Conservation (phyloP, 371 early-diverging fungal species). For the Amoeboaphelidium protococcarum region DNA sequence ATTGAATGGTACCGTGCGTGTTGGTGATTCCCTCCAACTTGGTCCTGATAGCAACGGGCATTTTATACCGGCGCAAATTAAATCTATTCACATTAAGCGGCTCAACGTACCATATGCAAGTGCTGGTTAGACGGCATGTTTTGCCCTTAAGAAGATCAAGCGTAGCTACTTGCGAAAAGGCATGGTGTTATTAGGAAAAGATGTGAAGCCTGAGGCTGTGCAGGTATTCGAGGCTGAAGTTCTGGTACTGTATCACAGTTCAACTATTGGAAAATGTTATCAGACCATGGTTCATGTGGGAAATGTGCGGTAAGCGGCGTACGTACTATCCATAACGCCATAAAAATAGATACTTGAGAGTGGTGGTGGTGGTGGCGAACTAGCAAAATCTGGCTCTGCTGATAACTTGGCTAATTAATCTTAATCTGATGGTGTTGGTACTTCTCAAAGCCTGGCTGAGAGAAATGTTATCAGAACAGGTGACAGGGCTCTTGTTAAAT, state of each 20-base stretch:
- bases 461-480: slow-evolving; percentile 50
- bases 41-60: slow-evolving; percentile 61
- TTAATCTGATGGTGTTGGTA: too few relatives aligned
- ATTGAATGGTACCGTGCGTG: slow-evolving; percentile 31
- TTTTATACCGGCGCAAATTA: slow-evolving; percentile 42
- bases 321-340: too few relatives aligned
- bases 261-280: slow-evolving; percentile 60
- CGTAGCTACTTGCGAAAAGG: slow-evolving; percentile 54
- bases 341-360: slow-evolving; percentile 16
- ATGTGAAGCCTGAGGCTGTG: slow-evolving; percentile 26
- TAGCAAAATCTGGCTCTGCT: neutral
- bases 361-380: neutral
- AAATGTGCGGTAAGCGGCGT: slow-evolving; percentile 61
- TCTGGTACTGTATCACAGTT: slow-evolving; percentile 59
- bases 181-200: slow-evolving; percentile 42
- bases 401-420: too few relatives aligned
- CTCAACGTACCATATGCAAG: slow-evolving; percentile 28
- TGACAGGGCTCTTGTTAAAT: slow-evolving; percentile 45
- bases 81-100: slow-evolving; percentile 68
- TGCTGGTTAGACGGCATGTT: slow-evolving; percentile 60
- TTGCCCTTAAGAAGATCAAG: slow-evolving; percentile 58
- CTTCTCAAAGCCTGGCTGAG: too few relatives aligned
- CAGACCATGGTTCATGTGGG: slow-evolving; percentile 87
- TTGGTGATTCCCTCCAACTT: slow-evolving; percentile 51
- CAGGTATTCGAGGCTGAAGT: slow-evolving; percentile 69